Conservation (phyloP, 345 rosid genomes). For the Jatropha curcas region DNA sequence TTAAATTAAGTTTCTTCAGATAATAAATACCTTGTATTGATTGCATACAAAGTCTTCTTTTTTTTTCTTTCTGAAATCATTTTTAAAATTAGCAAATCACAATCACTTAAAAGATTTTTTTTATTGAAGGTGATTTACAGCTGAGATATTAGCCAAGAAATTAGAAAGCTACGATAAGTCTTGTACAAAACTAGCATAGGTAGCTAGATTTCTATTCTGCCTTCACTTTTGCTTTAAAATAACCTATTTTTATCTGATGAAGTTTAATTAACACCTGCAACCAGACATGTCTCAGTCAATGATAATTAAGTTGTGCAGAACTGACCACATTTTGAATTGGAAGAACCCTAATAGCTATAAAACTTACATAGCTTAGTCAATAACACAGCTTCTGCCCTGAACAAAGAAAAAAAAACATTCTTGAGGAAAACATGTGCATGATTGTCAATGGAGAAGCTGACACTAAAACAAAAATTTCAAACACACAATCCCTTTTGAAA, state of each 20-base stretch:
- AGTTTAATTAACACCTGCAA: neutral
- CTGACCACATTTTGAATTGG: too few relatives aligned
- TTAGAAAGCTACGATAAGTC: too few relatives aligned
- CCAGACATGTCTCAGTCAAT: neutral
- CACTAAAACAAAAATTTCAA: constrained; percentile 5
- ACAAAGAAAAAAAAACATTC: neutral
- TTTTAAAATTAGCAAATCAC: neutral
- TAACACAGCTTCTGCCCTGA: neutral
- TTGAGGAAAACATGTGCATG: neutral
- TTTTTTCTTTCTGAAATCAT: too few relatives aligned
- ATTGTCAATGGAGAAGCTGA: constrained; percentile 1
- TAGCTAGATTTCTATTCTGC: too few relatives aligned
- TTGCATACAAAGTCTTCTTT: too few relatives aligned
- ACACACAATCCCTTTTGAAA: neutral
- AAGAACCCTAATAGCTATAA: neutral
- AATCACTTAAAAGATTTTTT: too few relatives aligned
- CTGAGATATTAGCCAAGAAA: too few relatives aligned
- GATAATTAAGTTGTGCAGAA: neutral
- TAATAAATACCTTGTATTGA: too few relatives aligned
- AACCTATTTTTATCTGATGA: too few relatives aligned
- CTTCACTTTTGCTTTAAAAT: neutral
- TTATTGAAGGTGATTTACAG: too few relatives aligned
- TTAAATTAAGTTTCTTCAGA: neutral
- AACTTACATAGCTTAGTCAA: neutral
- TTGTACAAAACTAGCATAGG: too few relatives aligned